phyloP scores from a whole-genome alignment of 169 alveolate genomes.

The Babesia divergens region DNA sequence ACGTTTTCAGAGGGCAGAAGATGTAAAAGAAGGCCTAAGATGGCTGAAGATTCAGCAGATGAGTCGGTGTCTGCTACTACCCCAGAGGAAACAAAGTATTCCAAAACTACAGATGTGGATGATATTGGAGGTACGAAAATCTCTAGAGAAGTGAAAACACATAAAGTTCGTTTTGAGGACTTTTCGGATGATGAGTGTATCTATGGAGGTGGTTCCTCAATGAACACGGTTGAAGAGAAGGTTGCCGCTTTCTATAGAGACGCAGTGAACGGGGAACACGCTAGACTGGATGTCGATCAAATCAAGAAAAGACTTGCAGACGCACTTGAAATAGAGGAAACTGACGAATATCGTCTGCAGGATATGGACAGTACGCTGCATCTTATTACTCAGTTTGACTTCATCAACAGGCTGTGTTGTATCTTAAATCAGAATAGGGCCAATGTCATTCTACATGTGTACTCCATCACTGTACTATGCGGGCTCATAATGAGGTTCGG shows the following conservation, averaged over 20 bases:
- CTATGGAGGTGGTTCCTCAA: not conserved
- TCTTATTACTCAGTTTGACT: slow-evolving; percentile 11
- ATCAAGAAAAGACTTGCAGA: slow-evolving; percentile 11
- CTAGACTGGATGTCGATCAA: not conserved
- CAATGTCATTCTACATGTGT: not conserved
- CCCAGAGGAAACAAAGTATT: not conserved
- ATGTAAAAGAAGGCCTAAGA: not conserved
- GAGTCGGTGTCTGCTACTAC: too few species aligned
- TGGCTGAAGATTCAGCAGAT: too few species aligned
- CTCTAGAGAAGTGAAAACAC: not conserved
- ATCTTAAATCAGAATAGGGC: slow-evolving; percentile 11
- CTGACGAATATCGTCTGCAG: not conserved
- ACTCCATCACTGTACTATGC: slow-evolving; percentile 16
- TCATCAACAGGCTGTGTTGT: slow-evolving; percentile 4
- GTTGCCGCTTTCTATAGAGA: not conserved
- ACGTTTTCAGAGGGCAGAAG: not conserved
- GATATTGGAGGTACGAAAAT: not conserved
- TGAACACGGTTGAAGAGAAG: not conserved
- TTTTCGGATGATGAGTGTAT: not conserved
- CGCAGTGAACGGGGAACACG: not conserved
- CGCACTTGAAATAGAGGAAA: not conserved
- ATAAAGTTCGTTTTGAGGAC: not conserved
- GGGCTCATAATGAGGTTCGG: slow-evolving; percentile 45
- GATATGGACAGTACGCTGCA: slow-evolving; percentile 10
- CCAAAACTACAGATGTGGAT: not conserved